Percentiles rank a stretch among this genome's conserved stretches.
Evolutionary conservation across 257 asterid genomes (phyloP).

Genomic region (Nicotiana benthamiana): DNA sequence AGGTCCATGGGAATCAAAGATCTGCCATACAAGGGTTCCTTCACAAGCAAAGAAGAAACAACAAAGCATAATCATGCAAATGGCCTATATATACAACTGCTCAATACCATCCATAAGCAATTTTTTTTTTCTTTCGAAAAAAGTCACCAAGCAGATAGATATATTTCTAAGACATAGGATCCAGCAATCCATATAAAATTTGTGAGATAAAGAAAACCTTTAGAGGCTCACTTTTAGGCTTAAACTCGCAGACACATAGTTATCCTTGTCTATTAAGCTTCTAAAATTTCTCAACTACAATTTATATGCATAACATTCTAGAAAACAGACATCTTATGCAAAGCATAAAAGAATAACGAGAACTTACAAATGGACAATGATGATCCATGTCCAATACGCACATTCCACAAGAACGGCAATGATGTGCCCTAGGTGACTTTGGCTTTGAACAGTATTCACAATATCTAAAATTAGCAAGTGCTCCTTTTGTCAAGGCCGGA

Average conservation of each 20-base stretch:
- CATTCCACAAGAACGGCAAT: constrained; percentile 85
- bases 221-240: not conserved
- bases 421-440: constrained; percentile 80
- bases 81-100: not conserved
- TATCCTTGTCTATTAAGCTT: not conserved
- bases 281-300: not conserved
- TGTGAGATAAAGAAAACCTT: not conserved
- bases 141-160: not conserved
- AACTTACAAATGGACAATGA: constrained; percentile 98
- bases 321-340: not conserved
- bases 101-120: not conserved
- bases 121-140: not conserved
- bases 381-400: constrained; percentile 95
- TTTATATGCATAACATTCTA: not conserved
- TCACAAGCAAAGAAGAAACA: not conserved
- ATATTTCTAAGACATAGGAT: not conserved
- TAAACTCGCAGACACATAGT: not conserved
- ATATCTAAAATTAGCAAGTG: constrained; percentile 73
- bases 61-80: not conserved
- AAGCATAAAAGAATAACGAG: not conserved
- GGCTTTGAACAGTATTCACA: constrained; percentile 83
- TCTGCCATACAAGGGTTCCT: not conserved
- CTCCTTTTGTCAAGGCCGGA: constrained; percentile 87
- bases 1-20: not conserved
- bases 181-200: not conserved